phyloP scores from a whole-genome alignment of 2,329 filamentous ascomycete species.

The Madurella fahalii region DNA sequence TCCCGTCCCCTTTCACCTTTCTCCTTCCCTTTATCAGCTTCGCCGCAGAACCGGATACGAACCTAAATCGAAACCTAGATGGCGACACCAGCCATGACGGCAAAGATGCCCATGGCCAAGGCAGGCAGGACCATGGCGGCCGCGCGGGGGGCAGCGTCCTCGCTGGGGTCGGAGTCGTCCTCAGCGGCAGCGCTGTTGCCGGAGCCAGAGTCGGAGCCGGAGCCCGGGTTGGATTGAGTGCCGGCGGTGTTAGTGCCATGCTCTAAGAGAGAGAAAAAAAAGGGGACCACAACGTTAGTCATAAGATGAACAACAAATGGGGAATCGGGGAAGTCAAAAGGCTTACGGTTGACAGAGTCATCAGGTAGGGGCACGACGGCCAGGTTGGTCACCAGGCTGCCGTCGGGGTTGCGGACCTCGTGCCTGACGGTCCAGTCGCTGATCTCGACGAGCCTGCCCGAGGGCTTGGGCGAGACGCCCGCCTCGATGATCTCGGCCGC shows the following conservation, averaged over 20 bases:
- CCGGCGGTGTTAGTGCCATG: constrained; percentile 21
- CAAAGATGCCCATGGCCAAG: constrained; percentile 22
- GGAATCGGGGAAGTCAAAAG: neutral
- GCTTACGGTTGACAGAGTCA: constrained; percentile 41
- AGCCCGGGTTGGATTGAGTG: too few relatives aligned
- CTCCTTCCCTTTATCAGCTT: too few relatives aligned
- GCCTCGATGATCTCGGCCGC: constrained; percentile 70
- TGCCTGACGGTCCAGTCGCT: constrained; percentile 51
- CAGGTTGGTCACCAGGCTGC: constrained; percentile 53
- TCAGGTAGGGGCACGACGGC: constrained; percentile 45
- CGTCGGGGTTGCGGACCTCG: constrained; percentile 59
- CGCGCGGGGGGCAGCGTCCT: constrained; percentile 18
- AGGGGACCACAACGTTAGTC: neutral
- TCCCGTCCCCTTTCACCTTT: too few relatives aligned
- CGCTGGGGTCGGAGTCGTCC: constrained; percentile 10
- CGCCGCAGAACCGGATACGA: too few relatives aligned
- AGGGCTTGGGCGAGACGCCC: constrained; percentile 63
- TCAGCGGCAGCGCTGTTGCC: constrained; percentile 4
- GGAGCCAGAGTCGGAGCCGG: constrained; percentile 8
- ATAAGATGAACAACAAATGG: neutral
- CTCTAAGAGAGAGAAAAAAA: constrained; percentile 14
- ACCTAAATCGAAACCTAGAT: constrained; percentile 9
- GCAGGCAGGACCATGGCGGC: constrained; percentile 15
- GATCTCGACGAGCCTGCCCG: constrained; percentile 61
- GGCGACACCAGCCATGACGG: constrained; percentile 19